Percentiles rank a stretch among this genome's conserved stretches.
Conservation (phyloP, 768 basidiomycete species). For the Leccinum rimulosum region DNA sequence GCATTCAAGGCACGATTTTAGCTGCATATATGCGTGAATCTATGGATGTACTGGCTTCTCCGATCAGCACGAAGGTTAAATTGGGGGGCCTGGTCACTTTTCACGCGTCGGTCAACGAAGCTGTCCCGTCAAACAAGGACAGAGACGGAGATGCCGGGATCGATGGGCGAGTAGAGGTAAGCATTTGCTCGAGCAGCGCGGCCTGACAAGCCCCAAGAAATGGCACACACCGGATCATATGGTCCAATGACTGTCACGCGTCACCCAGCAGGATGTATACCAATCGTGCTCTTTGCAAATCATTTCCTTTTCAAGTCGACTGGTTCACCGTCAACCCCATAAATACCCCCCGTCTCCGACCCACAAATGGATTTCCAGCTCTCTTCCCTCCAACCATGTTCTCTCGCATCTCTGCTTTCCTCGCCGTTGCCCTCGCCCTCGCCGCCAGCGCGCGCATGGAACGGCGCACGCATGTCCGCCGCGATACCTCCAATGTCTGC, state of each 20-base stretch:
- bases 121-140: not conserved
- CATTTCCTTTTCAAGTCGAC: conserved; percentile 15
- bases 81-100: not conserved
- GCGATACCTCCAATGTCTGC: conserved; percentile 8
- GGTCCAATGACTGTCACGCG: conserved; percentile 14
- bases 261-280: not conserved
- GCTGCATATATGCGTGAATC: conserved; percentile 6
- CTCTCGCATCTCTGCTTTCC: conserved; percentile 16
- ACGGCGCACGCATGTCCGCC: conserved; percentile 13
- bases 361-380: not conserved
- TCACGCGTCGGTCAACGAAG: not conserved
- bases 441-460: conserved; percentile 25
- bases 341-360: conserved; percentile 19
- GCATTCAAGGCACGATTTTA: not conserved
- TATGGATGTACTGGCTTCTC: not conserved
- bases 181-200: not conserved
- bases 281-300: not conserved
- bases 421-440: conserved; percentile 18
- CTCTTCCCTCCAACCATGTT: conserved; percentile 18
- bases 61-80: not conserved
- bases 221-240: conserved; percentile 1
- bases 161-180: not conserved
- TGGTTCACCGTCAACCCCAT: conserved; percentile 9
- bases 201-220: not conserved
- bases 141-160: not conserved